Evolutionary conservation across 1,284 basidiomycete genomes (phyloP), one percentile per base, ranked within the genome.

Genomic region (Pseudozyma hubeiensis): DNA sequence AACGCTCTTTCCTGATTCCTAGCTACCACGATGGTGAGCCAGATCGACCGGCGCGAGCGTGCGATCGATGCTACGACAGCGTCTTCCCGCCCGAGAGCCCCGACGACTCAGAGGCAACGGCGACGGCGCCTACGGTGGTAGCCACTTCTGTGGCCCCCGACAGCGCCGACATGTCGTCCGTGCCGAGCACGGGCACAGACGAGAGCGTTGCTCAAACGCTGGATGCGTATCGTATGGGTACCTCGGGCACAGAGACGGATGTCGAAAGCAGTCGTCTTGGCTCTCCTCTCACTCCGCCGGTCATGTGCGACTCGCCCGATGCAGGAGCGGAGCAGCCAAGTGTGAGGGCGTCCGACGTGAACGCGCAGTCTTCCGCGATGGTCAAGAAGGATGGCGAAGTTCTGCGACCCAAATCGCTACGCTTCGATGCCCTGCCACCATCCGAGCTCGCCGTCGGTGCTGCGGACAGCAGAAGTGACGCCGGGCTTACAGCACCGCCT

Each of bases 31-130:
- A 81, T 0, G 79, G 66, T 17, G 77, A 71, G 52, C 75, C 65
- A 33, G 74, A 79, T 67, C 91, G 91, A 81, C 87, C 91, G 35
- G 91, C 92, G 0, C 88, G 93, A 7, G 91, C 93, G 4, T 95
- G 93, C 82, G 90, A 92, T 66, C 88, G 90, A 4, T 95, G 93
- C 85, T 95, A 91, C 81, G 91, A 93, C 73, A 89, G 90, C 13
- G 90, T 93, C 13, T 95, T 95, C 91, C 3, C 79, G 7, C 53
- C 67, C 4, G 74, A 78, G 1, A 39, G 52, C 24, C 51, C 43
- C 1, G 71, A 75, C 13, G 65, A 74, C 30, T 51, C 34, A 14
- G 64, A 63, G 11, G 44, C 45, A 43, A 44, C 40, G 7, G 37
- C 43, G 14, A n/a, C 33, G 10, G 6, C n/a, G n/a, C 50, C 37